phyloP scores from a whole-genome alignment of 176 grass and related monocot species.

The Carex parvula region DNA sequence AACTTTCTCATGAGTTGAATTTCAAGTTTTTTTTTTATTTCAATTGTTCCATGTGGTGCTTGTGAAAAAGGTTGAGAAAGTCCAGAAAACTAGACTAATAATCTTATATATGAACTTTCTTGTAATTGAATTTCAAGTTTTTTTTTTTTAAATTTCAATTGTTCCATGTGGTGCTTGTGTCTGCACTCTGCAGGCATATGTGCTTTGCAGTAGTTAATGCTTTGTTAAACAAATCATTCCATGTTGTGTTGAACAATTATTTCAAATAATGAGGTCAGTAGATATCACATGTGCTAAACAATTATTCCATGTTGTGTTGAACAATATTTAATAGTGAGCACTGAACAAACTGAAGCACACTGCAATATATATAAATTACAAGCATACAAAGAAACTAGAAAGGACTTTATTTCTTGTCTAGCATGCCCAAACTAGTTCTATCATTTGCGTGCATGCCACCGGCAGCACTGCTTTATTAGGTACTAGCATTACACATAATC shows the following conservation, averaged over 20 bases:
- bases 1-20: not conserved
- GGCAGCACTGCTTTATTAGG: constrained; percentile 1
- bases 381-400: not conserved
- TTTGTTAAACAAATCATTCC: not conserved
- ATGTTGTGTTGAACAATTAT: not conserved
- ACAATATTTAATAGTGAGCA: no score
- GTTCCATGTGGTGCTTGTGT: not conserved
- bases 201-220: not conserved
- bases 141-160: not conserved
- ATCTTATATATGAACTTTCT: not conserved
- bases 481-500: not conserved
- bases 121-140: no score
- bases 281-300: not conserved
- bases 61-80: no score
- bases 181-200: not conserved
- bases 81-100: not conserved
- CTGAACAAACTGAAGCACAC: not conserved
- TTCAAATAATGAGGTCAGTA: not conserved
- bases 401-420: not conserved
- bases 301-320: no score
- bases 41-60: not conserved
- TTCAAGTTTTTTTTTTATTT: not conserved
- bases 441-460: not conserved
- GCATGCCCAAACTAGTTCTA: not conserved
- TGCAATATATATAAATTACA: not conserved